phyloP scores from a whole-genome alignment of 805 yeast genomes.

The Yamadazyma endophytica region DNA sequence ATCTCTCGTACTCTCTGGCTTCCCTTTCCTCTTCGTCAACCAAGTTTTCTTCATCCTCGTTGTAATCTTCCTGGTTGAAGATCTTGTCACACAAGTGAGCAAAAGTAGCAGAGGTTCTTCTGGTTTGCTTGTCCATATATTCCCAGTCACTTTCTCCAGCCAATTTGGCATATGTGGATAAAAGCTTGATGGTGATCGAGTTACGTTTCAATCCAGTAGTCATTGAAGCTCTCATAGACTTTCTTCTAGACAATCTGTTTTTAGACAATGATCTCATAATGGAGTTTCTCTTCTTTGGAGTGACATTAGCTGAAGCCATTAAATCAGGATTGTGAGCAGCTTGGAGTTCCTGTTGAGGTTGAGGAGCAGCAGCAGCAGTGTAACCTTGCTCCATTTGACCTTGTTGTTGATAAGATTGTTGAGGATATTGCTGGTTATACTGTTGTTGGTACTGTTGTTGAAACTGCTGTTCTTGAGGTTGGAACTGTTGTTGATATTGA shows the following conservation, averaged over 20 bases:
- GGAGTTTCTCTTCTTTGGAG: constrained; percentile 26
- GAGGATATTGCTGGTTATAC: constrained; percentile 2
- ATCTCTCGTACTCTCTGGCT: constrained; percentile 43
- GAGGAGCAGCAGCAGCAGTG: no score
- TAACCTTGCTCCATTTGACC: background rate
- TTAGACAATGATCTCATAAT: constrained; percentile 21
- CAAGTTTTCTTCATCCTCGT: constrained; percentile 46
- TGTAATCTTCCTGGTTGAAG: constrained; percentile 60
- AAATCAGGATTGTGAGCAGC: constrained; percentile 12
- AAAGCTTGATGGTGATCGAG: constrained; percentile 65
- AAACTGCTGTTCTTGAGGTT: no score
- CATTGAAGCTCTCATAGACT: constrained; percentile 36
- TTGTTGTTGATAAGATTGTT: no score
- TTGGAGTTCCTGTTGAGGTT: constrained; percentile 3
- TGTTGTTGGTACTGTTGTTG: background rate
- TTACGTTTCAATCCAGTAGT: constrained; percentile 54
- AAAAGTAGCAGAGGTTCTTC: constrained; percentile 73
- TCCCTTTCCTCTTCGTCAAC: constrained; percentile 39
- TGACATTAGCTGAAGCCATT: constrained; percentile 25
- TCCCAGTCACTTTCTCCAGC: constrained; percentile 65
- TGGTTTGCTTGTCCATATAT: constrained; percentile 66
- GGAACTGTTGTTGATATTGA: background rate
- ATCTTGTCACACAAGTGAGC: constrained; percentile 74
- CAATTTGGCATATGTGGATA: constrained; percentile 70
- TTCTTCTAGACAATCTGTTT: constrained; percentile 29